phyloP scores from a whole-genome alignment of 73 alveolate genomes.

The Urostyla sp. region DNA sequence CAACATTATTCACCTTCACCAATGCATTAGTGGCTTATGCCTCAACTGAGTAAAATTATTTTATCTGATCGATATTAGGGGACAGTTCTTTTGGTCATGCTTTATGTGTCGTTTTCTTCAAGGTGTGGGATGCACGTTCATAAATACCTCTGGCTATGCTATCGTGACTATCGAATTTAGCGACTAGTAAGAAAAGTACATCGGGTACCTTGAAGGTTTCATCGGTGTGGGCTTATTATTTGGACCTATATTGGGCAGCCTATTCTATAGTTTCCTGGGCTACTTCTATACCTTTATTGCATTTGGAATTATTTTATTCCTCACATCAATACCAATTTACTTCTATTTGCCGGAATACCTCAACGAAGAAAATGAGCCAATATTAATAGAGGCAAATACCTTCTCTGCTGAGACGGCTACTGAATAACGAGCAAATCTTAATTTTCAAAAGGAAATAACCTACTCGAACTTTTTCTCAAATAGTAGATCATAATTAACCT shows the following conservation, averaged over 20 bases:
- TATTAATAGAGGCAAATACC: no score
- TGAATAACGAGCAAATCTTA: no score
- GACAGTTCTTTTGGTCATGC: constrained; percentile 41
- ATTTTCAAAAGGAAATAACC: no score
- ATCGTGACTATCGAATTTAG: constrained; percentile 30
- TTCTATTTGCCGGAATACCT: no score
- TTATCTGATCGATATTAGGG: neutral
- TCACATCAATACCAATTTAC: no score
- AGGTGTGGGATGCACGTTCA: constrained; percentile 61
- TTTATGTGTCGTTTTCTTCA: constrained; percentile 36
- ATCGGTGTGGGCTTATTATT: constrained; percentile 42
- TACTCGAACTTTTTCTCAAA: no score
- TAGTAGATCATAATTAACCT: constrained; percentile 33
- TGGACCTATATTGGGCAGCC: constrained; percentile 35
- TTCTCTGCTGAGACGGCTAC: no score
- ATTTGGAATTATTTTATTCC: constrained; percentile 2
- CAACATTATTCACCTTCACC: constrained; percentile 10
- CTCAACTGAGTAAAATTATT: no score
- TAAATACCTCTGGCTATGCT: constrained; percentile 43
- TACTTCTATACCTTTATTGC: constrained; percentile 26
- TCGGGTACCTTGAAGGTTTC: constrained; percentile 38
- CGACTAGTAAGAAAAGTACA: constrained; percentile 24
- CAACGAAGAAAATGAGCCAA: no score
- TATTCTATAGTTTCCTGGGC: constrained; percentile 18
- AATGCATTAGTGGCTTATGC: no score